Evolutionary conservation across 2,329 filamentous ascomycete genomes (phyloP).

Genomic region (Monosporascus sp.): DNA sequence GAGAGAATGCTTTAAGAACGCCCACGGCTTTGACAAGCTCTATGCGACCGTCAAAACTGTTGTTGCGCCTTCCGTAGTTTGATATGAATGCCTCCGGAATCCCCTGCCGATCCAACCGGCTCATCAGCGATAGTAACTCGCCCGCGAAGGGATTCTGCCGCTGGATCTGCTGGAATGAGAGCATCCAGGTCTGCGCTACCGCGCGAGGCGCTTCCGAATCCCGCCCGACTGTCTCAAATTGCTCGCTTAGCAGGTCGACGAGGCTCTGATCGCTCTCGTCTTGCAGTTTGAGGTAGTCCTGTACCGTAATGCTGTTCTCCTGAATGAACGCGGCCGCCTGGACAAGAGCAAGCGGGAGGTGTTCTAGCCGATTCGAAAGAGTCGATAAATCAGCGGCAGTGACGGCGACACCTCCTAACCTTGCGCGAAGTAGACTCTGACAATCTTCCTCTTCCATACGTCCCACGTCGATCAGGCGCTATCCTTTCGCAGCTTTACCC

Average conservation of each 20-base stretch:
- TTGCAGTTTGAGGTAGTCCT: slow-evolving; percentile 33
- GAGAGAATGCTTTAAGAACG: slow-evolving; percentile 29
- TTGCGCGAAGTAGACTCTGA: too few relatives aligned
- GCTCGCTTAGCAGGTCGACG: slow-evolving; percentile 21
- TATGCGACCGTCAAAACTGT: slow-evolving; percentile 12
- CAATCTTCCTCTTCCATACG: too few relatives aligned
- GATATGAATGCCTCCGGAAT: slow-evolving; percentile 7
- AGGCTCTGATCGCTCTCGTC: slow-evolving; percentile 23
- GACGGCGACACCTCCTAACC: neutral
- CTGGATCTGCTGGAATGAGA: slow-evolving; percentile 30
- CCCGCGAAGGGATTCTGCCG: slow-evolving; percentile 27
- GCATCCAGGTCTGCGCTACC: slow-evolving; percentile 24
- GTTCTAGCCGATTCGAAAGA: slow-evolving; percentile 23
- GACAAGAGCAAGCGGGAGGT: slow-evolving; percentile 28
- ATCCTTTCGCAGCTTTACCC: too few relatives aligned
- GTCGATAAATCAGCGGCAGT: slow-evolving; percentile 9
- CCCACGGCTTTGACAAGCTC: slow-evolving; percentile 23
- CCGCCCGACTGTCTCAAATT: slow-evolving; percentile 26
- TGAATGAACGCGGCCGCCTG: slow-evolving; percentile 30
- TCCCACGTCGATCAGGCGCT: too few relatives aligned
- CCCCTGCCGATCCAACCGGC: slow-evolving; percentile 38
- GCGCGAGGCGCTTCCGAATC: slow-evolving; percentile 30
- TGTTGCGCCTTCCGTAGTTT: slow-evolving; percentile 24
- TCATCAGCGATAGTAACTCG: slow-evolving; percentile 39
- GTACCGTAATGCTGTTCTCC: slow-evolving; percentile 18